phyloP scores from a whole-genome alignment of 441 rosid species.

The Gossypium davidsonii region DNA sequence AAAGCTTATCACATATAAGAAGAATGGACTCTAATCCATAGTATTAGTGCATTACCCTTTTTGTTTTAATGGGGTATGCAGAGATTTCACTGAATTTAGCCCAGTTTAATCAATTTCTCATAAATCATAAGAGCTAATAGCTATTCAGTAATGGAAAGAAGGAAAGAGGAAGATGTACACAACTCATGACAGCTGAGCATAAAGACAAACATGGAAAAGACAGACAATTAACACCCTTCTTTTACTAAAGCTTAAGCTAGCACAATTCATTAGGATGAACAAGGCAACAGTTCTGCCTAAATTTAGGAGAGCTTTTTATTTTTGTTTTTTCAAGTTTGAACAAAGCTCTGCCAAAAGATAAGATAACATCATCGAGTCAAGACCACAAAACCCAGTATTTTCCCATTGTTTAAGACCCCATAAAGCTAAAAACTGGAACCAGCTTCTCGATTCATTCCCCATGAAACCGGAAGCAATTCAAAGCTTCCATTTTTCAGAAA shows the following conservation, averaged over 20 bases:
- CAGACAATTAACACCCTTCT: background rate
- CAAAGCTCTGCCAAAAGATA: background rate
- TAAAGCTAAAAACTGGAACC: conserved; percentile 8
- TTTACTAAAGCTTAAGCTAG: background rate
- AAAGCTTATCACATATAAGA: background rate
- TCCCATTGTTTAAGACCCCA: background rate
- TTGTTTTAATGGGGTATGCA: background rate
- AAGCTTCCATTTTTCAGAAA: conserved; percentile 1
- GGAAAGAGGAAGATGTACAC: background rate
- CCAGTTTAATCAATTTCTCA: background rate
- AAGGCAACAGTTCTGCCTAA: background rate
- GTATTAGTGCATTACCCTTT: background rate
- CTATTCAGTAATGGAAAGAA: background rate
- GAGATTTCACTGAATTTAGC: background rate
- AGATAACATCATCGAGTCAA: background rate
- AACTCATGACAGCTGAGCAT: background rate
- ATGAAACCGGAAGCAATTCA: background rate
- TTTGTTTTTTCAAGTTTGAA: background rate
- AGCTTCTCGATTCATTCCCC: background rate
- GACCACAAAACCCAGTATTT: background rate
- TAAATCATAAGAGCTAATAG: background rate
- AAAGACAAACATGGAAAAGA: background rate
- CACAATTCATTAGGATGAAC: background rate
- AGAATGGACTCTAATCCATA: background rate
- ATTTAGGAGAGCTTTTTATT: background rate